Conservation (phyloP, 2,329 filamentous ascomycete species). For the Fusarium odoratissimum region DNA sequence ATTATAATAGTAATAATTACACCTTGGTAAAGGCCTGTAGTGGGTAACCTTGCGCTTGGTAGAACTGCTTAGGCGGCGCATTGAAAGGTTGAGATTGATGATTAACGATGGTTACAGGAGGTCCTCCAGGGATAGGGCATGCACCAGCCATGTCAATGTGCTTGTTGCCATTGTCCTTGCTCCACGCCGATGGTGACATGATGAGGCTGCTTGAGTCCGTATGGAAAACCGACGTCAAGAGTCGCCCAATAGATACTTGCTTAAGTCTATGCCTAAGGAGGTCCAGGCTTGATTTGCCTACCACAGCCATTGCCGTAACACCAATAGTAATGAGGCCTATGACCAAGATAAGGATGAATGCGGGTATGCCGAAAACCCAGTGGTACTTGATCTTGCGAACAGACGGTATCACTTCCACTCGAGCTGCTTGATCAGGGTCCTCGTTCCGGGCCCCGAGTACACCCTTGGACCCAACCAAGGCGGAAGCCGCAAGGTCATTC, state of each 20-base stretch:
- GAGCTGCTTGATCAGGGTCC: slow-evolving; percentile 19
- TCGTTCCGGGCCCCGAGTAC: slow-evolving; percentile 30
- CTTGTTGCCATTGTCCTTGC: slow-evolving; percentile 19
- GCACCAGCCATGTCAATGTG: slow-evolving; percentile 17
- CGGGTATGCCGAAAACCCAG: slow-evolving; percentile 37
- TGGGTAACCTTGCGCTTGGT: neutral
- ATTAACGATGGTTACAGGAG: neutral
- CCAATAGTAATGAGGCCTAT: neutral
- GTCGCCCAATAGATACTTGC: slow-evolving; percentile 33
- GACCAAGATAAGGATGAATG: slow-evolving; percentile 25
- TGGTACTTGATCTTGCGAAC: slow-evolving; percentile 35
- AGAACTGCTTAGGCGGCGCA: neutral
- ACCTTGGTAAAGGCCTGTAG: neutral
- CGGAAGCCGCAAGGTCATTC: slow-evolving; percentile 38
- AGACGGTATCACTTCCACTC: slow-evolving; percentile 21
- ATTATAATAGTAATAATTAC: too few species aligned
- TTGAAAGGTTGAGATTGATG: neutral
- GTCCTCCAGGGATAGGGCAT: neutral
- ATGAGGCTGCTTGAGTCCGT: slow-evolving; percentile 28
- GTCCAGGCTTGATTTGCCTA: slow-evolving; percentile 12
- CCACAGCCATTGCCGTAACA: neutral
- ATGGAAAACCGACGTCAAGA: slow-evolving; percentile 30
- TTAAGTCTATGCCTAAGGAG: slow-evolving; percentile 26
- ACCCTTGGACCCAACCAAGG: slow-evolving; percentile 38
- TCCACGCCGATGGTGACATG: slow-evolving; percentile 25